Evolutionary conservation across 805 yeast species (phyloP).

Genomic region (Yamadazyma ubonensis): DNA sequence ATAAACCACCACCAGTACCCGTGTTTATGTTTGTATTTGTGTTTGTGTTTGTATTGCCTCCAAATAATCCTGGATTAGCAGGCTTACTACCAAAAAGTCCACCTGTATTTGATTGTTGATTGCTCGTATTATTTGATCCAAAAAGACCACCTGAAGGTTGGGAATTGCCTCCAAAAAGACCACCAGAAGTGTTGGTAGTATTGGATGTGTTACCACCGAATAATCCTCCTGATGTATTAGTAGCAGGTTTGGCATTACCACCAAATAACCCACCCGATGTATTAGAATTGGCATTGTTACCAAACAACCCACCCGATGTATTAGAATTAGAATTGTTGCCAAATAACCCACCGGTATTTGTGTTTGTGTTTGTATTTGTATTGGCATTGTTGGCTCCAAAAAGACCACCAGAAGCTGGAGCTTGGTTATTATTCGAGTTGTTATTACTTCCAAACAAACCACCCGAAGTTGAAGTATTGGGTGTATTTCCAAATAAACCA

Average conservation of each 20-base stretch:
- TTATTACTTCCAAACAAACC: conserved; percentile 27
- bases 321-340: conserved; percentile 10
- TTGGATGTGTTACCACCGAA: conserved; percentile 12
- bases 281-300: no score
- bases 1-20: conserved; percentile 10
- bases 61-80: conserved; percentile 28
- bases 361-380: conserved; percentile 8
- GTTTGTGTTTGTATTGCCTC: conserved; percentile 8
- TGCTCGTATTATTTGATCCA: no score
- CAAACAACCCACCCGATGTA: conserved; percentile 21
- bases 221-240: conserved; percentile 7
- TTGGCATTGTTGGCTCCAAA: conserved; percentile 14
- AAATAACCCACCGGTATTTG: conserved; percentile 20
- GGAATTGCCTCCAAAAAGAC: no score
- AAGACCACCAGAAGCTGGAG: conserved; percentile 11
- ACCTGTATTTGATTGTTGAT: no score
- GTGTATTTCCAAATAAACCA: conserved; percentile 23
- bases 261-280: no score
- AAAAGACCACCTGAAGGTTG: no score
- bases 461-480: conserved; percentile 16
- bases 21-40: conserved; percentile 7
- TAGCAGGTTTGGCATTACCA: no score
- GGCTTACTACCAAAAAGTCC: conserved; percentile 1
- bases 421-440: conserved; percentile 1
- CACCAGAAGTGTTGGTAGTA: no score